Conservation (phyloP, 129 eudicot species). For the Helichrysum umbraculigerum region DNA sequence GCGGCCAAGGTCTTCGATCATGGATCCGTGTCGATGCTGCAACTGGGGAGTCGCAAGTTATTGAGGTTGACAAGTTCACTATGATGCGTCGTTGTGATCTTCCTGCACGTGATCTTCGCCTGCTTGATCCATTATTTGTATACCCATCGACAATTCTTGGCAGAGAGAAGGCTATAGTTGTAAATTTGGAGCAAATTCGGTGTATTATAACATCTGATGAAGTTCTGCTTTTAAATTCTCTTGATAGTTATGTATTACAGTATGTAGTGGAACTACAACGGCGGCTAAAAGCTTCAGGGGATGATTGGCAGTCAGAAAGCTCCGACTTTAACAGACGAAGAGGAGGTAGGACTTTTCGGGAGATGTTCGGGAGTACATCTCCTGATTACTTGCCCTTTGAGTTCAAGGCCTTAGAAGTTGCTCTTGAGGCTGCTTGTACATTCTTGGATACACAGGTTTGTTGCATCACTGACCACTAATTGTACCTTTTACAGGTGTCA, state of each 20-base stretch:
- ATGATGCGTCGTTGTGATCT: constrained; percentile 97
- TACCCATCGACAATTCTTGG: constrained; percentile 95
- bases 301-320: constrained; percentile 82
- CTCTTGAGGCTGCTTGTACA: constrained; percentile 94
- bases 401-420: constrained; percentile 95
- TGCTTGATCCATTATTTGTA: constrained; percentile 87
- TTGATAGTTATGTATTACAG: constrained; percentile 80
- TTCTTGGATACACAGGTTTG: constrained; percentile 87
- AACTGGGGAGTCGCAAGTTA: constrained; percentile 70
- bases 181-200: constrained; percentile 96
- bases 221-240: constrained; percentile 82
- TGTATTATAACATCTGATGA: constrained; percentile 96
- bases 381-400: constrained; percentile 94
- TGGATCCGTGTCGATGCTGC: constrained; percentile 86
- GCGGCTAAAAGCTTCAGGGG: constrained; percentile 56
- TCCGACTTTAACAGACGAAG: constrained; percentile 49
- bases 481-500: background rate
- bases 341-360: constrained; percentile 58
- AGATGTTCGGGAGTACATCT: constrained; percentile 59
- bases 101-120: constrained; percentile 93
- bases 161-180: constrained; percentile 98
- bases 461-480: constrained; percentile 6
- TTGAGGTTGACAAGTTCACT: constrained; percentile 88
- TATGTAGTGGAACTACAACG: constrained; percentile 87
- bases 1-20: constrained; percentile 93